Percentiles rank a stretch among this genome's conserved stretches.
These are phyloP conservation scores for Bjerkandera adusta DNA, from an alignment of 1,284 basidiomycete species.

Conservation along the genomic window DNA sequence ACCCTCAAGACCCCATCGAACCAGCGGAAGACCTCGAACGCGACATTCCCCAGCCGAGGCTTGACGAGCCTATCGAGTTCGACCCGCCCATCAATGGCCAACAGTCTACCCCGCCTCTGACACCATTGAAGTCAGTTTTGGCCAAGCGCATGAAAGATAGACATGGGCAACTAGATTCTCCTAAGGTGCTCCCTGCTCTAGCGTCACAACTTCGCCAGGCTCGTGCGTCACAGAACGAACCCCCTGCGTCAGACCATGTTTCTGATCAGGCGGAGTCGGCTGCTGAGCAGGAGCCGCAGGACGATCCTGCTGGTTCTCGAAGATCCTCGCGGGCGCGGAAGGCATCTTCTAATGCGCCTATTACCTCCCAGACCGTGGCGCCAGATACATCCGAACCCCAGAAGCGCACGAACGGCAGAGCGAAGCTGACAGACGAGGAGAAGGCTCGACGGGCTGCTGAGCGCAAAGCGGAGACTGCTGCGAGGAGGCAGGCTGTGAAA, in stretches of 20 bases:
- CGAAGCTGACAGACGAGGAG: constrained; percentile 27
- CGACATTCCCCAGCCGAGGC: constrained; percentile 13
- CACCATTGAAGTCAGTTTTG: constrained; percentile 27
- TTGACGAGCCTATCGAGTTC: constrained; percentile 31
- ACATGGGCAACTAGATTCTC: constrained; percentile 26
- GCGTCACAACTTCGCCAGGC: not conserved
- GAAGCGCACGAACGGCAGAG: not conserved
- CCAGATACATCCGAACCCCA: not conserved
- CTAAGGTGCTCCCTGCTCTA: not conserved
- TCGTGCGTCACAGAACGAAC: too few species aligned
- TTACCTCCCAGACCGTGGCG: not conserved
- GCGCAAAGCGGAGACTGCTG: constrained; percentile 27
- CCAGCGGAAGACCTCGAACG: constrained; percentile 14
- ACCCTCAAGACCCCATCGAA: constrained; percentile 18
- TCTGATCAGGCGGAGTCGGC: too few species aligned
- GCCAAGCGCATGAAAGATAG: constrained; percentile 37
- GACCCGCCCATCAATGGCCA: constrained; percentile 2
- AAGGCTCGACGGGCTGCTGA: constrained; percentile 27
- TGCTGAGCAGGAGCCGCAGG: not conserved
- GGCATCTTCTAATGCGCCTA: not conserved
- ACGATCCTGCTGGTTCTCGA: not conserved
- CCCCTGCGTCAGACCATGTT: too few species aligned
- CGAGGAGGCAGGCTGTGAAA: constrained; percentile 26
- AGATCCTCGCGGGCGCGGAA: not conserved
- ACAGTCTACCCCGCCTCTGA: constrained; percentile 20